phyloP scores from a whole-genome alignment of 306 rosid genomes.

The Vigna angularis region DNA sequence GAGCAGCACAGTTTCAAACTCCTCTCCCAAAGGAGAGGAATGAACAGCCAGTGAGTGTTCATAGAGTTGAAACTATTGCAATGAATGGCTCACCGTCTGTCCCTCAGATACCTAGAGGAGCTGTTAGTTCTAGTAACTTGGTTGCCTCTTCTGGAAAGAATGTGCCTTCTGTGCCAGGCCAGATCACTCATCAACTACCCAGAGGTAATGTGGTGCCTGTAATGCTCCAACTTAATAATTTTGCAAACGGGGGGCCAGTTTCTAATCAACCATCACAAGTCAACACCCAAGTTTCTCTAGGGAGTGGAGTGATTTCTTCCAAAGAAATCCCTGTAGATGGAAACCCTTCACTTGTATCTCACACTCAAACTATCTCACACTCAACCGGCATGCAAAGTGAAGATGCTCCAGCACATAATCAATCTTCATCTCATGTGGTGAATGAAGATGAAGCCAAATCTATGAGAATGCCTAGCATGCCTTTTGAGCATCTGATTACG shows the following conservation, averaged over 20 bases:
- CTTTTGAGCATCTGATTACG: slow-evolving; percentile 59
- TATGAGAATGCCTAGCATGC: slow-evolving; percentile 45
- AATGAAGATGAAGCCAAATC: slow-evolving; percentile 49
- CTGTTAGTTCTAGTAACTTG: slow-evolving; percentile 50
- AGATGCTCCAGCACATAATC: slow-evolving; percentile 36
- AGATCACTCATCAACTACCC: slow-evolving; percentile 49
- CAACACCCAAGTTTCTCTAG: slow-evolving; percentile 53
- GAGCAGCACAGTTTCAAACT: slow-evolving; percentile 50
- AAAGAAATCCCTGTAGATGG: slow-evolving; percentile 51
- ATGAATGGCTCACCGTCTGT: slow-evolving; percentile 51
- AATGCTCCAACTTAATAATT: slow-evolving; percentile 57
- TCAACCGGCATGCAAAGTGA: slow-evolving; percentile 45
- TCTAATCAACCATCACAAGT: slow-evolving; percentile 53
- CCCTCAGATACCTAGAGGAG: slow-evolving; percentile 52
- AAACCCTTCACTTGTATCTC: slow-evolving; percentile 52
- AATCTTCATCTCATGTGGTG: slow-evolving; percentile 43
- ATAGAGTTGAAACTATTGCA: slow-evolving; percentile 47
- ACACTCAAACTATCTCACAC: slow-evolving; percentile 47
- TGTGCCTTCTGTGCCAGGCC: slow-evolving; percentile 45
- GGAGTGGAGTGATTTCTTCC: slow-evolving; percentile 49
- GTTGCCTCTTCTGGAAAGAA: slow-evolving; percentile 52
- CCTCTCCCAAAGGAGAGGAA: slow-evolving; percentile 60
- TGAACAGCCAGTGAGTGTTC: slow-evolving; percentile 47
- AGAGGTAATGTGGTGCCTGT: slow-evolving; percentile 67
- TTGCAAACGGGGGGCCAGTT: slow-evolving; percentile 53